Evolutionary conservation across 2,329 filamentous ascomycete genomes (phyloP), one percentile per base, ranked within the genome.

Genomic region (Colletotrichum cuscutae): DNA sequence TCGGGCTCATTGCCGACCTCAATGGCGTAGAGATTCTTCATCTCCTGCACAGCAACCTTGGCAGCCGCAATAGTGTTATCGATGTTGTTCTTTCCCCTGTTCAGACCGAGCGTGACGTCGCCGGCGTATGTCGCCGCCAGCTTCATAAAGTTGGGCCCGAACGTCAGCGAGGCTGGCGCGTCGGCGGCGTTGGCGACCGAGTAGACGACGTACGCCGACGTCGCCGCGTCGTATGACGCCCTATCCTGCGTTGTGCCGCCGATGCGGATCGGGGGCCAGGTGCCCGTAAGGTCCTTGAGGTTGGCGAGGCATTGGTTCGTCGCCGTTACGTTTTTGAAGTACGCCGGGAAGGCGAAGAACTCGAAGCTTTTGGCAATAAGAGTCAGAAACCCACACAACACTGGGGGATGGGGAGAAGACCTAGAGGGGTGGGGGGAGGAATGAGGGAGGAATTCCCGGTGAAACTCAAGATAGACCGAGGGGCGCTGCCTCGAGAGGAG

Each of bases 171-270:
- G 13, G 78, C 75, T 0, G 89, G 89, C 0, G 88, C 88, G 76
- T 88, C 87, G 1, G 79, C 80, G 0, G 86, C 74, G 52, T 81
- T 80, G 0, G 83, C 80, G 3, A 90, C 88, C 1, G 82, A 83
- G 74, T 90, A 90, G 2, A 83, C 83, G 1, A 90, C 88, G 9
- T 86, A 84, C 3, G 81, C 83, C 2, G 80, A 80, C 0, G 82
- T 84, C 1, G 79, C 77, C 1, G 87, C 75, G 77, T 89, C 84
- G 73, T 86, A 90, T 2, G 80, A 84, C 1, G 88, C 88, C 5
- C 88, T 84, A 75, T 90, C 88, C 81, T 89, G 87, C 0, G 88
- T 90, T 0, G 88, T 90, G 2, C 88, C 88, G n/a, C 89, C 89
- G 66, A 90, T 89, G 63, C 88, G 82, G 58, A 90, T 83, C 0